Base-by-base conservation (phyloP, 176 grass and related monocot genomes). In the Rhynchospora pubera region DNA sequence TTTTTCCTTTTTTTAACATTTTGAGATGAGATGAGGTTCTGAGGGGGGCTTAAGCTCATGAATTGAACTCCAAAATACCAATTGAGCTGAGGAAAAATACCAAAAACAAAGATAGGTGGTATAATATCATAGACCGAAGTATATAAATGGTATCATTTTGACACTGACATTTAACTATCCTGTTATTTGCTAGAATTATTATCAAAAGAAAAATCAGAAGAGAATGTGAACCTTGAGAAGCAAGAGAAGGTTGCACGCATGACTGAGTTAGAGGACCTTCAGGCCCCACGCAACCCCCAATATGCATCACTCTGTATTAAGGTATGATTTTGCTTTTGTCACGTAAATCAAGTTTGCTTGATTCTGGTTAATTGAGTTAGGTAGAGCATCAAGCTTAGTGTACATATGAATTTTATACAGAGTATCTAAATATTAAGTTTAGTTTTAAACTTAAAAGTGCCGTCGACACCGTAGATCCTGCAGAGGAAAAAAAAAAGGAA, bases 261-360 rank as follows among this genome's bases (percentile, higher is more conserved):
- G 94, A 97, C 90, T 74, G 95, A 92, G 79, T 92, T 97, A 82
- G 94, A 91, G 43, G 95, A 97, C 80, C 79, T 97, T 79, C 92
- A 94, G 88, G 90, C 83, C 86, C 64, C 90, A 47, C 83, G 57
- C 28, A 90, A 71, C 45, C 78, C 87, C 68, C 77, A 80, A n/a
- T 94, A 91, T 57, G 90, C 95, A 69, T 83, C 83, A 57, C 95
- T 97, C 83, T 92, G 90, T 76, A 97, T 97, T 75, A 97, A 97
- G 90, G 95, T 97, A 58, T 39, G 52, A 7, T 19, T 60, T 69
- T 47, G 50, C 53, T 81, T 15, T 65, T 43, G 74, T 85, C 43
- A 62, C 14, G 79, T 80, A 79, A 72, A 42, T 45, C n/a, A 60
- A 22, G 61, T 59, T 1, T 58, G 48, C 73, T 32, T 59, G 12